Evolutionary conservation across 169 alveolate genomes (phyloP).

Genomic region (Eimeria maxima): DNA sequence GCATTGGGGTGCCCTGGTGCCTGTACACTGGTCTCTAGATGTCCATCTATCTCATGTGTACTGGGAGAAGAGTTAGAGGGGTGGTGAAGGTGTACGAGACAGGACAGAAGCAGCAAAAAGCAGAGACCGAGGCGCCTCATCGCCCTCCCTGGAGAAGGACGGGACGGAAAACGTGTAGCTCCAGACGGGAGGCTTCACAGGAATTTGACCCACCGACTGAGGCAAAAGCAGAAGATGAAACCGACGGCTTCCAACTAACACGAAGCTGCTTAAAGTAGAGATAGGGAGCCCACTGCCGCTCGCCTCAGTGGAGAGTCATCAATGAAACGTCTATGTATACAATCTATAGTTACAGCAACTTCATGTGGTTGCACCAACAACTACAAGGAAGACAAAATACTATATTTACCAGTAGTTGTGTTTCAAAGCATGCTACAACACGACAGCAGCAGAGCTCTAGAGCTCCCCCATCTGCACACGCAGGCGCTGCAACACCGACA

Average conservation of each 20-base stretch:
- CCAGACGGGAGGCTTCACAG: background rate
- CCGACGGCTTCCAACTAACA: background rate
- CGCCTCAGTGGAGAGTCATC: background rate
- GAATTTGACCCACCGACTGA: background rate
- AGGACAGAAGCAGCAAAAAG: background rate
- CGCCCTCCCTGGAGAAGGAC: background rate
- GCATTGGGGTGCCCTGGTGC: background rate
- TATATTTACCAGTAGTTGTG: background rate
- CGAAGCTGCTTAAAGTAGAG: background rate
- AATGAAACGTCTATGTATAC: background rate
- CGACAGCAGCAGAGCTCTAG: background rate
- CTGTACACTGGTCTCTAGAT: background rate
- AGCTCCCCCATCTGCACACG: background rate
- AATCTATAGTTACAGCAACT: background rate
- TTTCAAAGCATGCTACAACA: background rate
- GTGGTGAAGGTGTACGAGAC: background rate
- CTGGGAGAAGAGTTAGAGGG: background rate
- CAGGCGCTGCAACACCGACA: background rate
- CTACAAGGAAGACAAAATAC: background rate
- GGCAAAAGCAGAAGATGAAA: background rate
- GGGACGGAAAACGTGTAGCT: background rate
- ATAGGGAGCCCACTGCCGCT: background rate
- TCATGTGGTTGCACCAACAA: background rate
- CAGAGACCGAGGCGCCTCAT: background rate
- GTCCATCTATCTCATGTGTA: background rate